Conservation (phyloP, 129 eudicot species). For the Rutidosis leptorrhynchoides region DNA sequence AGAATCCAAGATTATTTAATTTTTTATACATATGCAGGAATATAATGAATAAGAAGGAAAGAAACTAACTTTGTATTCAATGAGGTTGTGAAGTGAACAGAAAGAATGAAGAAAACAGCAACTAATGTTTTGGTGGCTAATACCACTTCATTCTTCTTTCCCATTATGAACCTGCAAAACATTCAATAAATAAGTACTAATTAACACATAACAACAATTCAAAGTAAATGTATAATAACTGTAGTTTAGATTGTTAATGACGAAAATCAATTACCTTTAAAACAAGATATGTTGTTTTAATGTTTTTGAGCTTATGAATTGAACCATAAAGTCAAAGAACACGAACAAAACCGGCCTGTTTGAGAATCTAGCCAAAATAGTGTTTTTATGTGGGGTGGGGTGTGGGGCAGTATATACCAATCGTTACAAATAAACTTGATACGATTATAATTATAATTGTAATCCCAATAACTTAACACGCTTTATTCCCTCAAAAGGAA, state of each 20-base stretch:
- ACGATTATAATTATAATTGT: constrained; percentile 33
- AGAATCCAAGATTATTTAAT: no score
- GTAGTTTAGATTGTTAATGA: constrained; percentile 11
- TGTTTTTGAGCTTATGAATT: constrained; percentile 2
- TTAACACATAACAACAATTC: constrained; percentile 5
- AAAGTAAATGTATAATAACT: constrained; percentile 11
- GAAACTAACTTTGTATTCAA: constrained; percentile 20
- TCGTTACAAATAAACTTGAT: constrained; percentile 40
- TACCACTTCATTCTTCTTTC: constrained; percentile 15
- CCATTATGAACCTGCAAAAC: constrained; percentile 28
- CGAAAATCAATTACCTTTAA: constrained; percentile 17
- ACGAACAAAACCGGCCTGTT: not conserved
- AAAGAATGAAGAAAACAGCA: constrained; percentile 1
- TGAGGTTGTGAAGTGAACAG: constrained; percentile 8
- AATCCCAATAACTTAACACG: constrained; percentile 30
- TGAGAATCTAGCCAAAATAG: constrained; percentile 27
- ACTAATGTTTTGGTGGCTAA: constrained; percentile 8
- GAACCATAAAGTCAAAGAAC: constrained; percentile 11
- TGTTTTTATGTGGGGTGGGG: constrained; percentile 1
- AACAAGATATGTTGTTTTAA: constrained; percentile 14
- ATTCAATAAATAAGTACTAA: not conserved
- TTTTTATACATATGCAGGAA: not conserved
- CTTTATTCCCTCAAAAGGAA: constrained; percentile 29
- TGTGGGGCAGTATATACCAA: constrained; percentile 30
- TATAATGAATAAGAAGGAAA: not conserved